Evolutionary conservation across 106 monocot species (phyloP).

Genomic region (Narthecium ossifragum): DNA sequence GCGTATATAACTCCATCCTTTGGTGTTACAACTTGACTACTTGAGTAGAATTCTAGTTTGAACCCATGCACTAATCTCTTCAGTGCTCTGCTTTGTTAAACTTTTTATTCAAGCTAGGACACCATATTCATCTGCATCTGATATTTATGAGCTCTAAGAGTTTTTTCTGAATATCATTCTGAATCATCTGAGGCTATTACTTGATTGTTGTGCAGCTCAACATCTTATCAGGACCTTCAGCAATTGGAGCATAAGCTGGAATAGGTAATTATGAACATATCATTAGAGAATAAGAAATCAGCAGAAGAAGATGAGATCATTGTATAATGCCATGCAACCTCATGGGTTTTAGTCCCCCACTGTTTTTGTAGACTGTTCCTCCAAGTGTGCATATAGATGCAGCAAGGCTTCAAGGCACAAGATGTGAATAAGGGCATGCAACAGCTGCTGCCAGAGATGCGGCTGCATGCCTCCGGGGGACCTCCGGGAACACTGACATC

Average conservation of each 20-base stretch:
- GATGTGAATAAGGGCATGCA: constrained; percentile 53
- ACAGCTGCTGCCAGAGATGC: constrained; percentile 54
- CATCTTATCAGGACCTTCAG: too few relatives aligned
- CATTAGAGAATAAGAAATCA: background rate
- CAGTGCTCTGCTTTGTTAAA: too few relatives aligned
- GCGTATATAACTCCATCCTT: background rate
- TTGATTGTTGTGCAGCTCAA: too few relatives aligned
- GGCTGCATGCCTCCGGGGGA: constrained; percentile 56
- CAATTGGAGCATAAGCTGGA: too few relatives aligned
- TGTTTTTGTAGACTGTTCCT: constrained; percentile 23
- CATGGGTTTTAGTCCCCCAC: background rate
- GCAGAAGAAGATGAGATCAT: background rate
- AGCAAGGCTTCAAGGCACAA: constrained; percentile 54
- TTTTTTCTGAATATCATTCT: too few relatives aligned
- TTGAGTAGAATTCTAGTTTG: background rate
- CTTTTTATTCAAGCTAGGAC: too few relatives aligned
- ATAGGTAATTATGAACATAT: background rate
- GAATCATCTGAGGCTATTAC: too few relatives aligned
- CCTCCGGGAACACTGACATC: constrained; percentile 43
- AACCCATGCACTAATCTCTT: background rate
- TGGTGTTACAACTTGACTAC: too few relatives aligned
- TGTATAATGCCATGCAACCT: background rate
- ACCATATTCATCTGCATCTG: too few relatives aligned
- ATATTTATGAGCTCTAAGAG: too few relatives aligned
- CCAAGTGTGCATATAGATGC: constrained; percentile 40